These are phyloP conservation scores for Cordyceps cateniannulata DNA, from an alignment of 2,329 filamentous ascomycete species.

Conservation along the genomic window DNA sequence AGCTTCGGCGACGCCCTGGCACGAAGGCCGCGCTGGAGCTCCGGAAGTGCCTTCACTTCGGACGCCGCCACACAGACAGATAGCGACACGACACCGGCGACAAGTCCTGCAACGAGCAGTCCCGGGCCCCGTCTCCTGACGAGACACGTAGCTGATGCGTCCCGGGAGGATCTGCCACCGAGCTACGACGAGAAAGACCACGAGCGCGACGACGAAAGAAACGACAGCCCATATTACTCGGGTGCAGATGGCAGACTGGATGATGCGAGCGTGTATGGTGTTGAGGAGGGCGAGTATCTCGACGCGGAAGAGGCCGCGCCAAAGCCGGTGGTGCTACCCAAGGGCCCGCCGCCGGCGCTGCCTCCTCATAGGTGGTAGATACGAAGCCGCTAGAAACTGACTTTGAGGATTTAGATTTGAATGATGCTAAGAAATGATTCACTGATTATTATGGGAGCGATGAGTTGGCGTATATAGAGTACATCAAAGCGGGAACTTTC, in stretches of 20 bases:
- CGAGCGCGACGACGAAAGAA: background rate
- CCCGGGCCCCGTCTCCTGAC: background rate
- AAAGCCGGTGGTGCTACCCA: conserved; percentile 7
- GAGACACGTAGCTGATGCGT: background rate
- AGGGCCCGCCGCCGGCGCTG: conserved; percentile 9
- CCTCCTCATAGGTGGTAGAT: background rate
- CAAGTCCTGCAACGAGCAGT: background rate
- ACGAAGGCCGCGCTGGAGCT: conserved; percentile 1
- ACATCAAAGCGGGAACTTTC: background rate
- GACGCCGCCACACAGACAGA: conserved; percentile 9
- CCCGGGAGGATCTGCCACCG: background rate
- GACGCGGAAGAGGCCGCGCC: background rate
- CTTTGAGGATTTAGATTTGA: conserved; percentile 12
- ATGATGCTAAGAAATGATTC: background rate
- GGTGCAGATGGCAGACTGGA: background rate
- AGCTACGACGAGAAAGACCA: background rate
- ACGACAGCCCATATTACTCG: background rate
- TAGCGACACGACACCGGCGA: background rate
- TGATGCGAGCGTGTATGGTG: background rate
- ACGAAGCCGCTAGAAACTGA: background rate
- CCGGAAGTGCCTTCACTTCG: background rate
- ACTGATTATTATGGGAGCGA: background rate
- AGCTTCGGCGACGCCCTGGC: background rate
- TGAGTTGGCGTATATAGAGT: background rate
- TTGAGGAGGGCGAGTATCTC: background rate